Conservation (phyloP, 164 flowering plant genomes). For the grape (Vitis vinifera) region DNA sequence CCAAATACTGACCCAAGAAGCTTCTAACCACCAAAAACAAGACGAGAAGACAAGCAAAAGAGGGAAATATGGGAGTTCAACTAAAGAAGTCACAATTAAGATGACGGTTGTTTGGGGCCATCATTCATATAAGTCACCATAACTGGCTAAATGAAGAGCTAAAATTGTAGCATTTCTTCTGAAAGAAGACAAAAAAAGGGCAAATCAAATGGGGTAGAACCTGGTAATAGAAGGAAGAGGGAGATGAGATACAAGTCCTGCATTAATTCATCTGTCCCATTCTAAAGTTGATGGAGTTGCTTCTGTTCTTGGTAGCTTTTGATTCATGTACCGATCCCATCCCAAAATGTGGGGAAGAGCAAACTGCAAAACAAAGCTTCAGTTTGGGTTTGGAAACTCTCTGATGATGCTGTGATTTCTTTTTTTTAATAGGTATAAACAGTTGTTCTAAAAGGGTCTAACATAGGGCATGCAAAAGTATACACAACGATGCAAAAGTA, state of each 20-base stretch:
- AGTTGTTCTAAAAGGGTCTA: background rate
- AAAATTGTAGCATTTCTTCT: background rate
- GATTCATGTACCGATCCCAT: conserved; percentile 43
- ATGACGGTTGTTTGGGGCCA: too few species aligned
- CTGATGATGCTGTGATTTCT: background rate
- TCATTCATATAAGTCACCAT: too few species aligned
- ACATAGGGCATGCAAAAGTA: too few species aligned
- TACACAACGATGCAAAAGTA: too few species aligned
- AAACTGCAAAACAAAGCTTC: conserved; percentile 39
- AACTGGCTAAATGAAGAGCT: background rate
- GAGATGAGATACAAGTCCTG: background rate
- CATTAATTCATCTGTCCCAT: conserved; percentile 55
- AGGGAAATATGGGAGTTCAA: too few species aligned
- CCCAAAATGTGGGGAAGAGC: conserved; percentile 66
- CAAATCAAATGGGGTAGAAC: too few species aligned
- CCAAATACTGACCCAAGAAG: too few species aligned
- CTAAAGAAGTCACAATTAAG: too few species aligned
- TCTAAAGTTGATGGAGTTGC: conserved; percentile 22
- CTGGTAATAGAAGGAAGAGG: too few species aligned
- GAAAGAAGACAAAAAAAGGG: too few species aligned
- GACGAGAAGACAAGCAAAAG: too few species aligned
- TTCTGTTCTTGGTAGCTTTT: conserved; percentile 4
- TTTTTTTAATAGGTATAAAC: background rate
- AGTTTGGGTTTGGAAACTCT: background rate
- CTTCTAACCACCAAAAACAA: too few species aligned